A percentile compares a stretch with the other conserved stretches of the same genome.
Evolutionary conservation across 768 basidiomycete species (phyloP).

Genomic region (Hebeloma cylindrosporum): DNA sequence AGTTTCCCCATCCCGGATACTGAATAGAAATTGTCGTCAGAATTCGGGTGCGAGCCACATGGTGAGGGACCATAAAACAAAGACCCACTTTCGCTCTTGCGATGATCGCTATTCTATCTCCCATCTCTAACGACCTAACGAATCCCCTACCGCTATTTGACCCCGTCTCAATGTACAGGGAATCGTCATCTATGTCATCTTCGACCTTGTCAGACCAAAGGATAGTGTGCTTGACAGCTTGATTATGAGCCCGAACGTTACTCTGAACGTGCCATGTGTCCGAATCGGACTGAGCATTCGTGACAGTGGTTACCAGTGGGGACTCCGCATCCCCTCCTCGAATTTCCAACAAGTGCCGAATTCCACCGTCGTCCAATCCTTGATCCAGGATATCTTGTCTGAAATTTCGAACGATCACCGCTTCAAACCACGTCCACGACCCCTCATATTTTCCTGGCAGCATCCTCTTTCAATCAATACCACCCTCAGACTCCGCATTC

Average conservation of each 20-base stretch:
- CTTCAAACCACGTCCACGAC: conserved; percentile 11
- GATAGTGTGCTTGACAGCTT: not conserved
- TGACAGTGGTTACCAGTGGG: too few species aligned
- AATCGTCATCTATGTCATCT: not conserved
- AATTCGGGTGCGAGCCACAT: too few species aligned
- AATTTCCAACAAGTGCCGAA: too few species aligned
- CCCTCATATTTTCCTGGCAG: conserved; percentile 2
- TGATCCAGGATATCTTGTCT: too few species aligned
- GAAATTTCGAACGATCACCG: conserved; percentile 2
- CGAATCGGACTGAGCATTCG: conserved; percentile 8
- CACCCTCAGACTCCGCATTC: not conserved
- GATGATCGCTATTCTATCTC: not conserved
- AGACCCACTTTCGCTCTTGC: not conserved
- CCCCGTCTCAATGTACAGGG: not conserved
- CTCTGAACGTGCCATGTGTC: conserved; percentile 28
- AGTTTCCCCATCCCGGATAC: too few species aligned
- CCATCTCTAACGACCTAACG: not conserved
- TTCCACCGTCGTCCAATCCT: too few species aligned
- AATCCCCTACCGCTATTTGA: not conserved
- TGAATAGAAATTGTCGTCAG: too few species aligned
- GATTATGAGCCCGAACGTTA: conserved; percentile 26
- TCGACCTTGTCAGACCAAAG: not conserved
- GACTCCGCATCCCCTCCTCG: too few species aligned
- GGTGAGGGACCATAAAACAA: too few species aligned
- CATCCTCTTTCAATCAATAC: not conserved